Evolutionary conservation across 345 rosid genomes (phyloP), one percentile per base, ranked within the genome.

Genomic region (Lumnitzera littorea): DNA sequence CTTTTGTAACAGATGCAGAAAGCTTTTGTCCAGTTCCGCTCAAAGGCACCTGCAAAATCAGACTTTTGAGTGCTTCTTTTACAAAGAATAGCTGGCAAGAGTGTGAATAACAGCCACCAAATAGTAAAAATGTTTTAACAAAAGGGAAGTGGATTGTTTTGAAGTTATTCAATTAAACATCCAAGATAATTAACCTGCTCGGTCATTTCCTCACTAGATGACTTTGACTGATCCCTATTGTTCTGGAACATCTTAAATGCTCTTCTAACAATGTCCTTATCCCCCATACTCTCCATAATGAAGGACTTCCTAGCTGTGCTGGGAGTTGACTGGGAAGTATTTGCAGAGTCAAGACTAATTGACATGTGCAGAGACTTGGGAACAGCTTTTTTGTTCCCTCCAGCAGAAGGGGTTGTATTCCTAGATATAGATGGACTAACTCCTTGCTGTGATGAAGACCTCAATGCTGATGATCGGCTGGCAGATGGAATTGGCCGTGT

Each of bases 261-360:
- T 57, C 96, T 86, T 70, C 78, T 89, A 29, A 92, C 90, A 57
- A 87, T 89, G 76, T 92, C 98, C 74, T 92, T 92, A 75, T 92
- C 96, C 54, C 92, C 91, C 98, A 92, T 92, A 68, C 73, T 81
- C 74, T 92, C 98, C 96, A 87, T 87, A 53, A 92, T 81, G 68
- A 81, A 67, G 55, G 96, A 81, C 50, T 84, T 84, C 67, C 88
- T 80, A 16, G 77, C 62, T 55, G 77, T 56, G 12, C 84, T 41
- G 52, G 59, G 62, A 70, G 83, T 62, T 53, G 74, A 59, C 54
- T 68, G 76, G 67, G 57, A 82, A 49, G 86, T 74, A 51, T 62
- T 67, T 15, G 83, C 63, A 48, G 87, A 70, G 23, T 75, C 89
- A 58, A 80, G 50, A 69, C 67, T 76, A 73, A 82, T 72, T 56